These are phyloP conservation scores for Nyctanthes arbortristis DNA, from an alignment of 257 asterid genomes.

Conservation along the genomic window DNA sequence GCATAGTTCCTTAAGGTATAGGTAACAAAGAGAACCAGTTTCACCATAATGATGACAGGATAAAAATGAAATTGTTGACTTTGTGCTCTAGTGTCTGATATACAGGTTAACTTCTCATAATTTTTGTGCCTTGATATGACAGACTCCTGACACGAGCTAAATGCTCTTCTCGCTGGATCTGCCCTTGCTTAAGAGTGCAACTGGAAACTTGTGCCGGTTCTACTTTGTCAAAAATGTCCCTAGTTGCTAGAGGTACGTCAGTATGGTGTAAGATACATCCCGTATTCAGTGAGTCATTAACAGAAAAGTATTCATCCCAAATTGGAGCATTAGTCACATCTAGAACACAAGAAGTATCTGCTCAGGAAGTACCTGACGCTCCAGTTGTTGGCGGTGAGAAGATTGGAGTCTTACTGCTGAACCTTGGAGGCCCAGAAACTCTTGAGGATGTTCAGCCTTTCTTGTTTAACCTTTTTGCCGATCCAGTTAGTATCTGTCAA, in stretches of 20 bases:
- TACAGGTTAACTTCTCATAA: background rate
- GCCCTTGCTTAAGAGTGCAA: constrained; percentile 59
- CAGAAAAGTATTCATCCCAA: constrained; percentile 33
- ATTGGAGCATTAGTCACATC: constrained; percentile 63
- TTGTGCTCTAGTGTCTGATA: background rate
- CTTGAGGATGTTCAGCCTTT: constrained; percentile 98
- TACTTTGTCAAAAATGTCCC: constrained; percentile 40
- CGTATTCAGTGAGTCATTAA: constrained; percentile 25
- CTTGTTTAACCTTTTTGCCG: constrained; percentile 93
- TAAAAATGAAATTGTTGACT: background rate
- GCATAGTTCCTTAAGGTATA: constrained; percentile 9
- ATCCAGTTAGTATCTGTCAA: constrained; percentile 70
- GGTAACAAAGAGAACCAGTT: constrained; percentile 10
- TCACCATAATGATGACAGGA: background rate
- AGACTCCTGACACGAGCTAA: constrained; percentile 61
- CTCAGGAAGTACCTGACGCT: constrained; percentile 46
- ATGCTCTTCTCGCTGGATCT: constrained; percentile 41
- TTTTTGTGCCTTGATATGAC: constrained; percentile 16
- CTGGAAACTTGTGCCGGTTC: constrained; percentile 46
- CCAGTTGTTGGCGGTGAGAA: constrained; percentile 65
- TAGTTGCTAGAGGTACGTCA: constrained; percentile 38
- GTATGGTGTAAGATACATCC: constrained; percentile 49
- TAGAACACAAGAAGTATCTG: constrained; percentile 47
- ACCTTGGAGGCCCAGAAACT: constrained; percentile 99
- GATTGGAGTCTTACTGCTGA: constrained; percentile 88